Evolutionary conservation across 345 rosid species (phyloP).

Genomic region (Barbarea vulgaris): DNA sequence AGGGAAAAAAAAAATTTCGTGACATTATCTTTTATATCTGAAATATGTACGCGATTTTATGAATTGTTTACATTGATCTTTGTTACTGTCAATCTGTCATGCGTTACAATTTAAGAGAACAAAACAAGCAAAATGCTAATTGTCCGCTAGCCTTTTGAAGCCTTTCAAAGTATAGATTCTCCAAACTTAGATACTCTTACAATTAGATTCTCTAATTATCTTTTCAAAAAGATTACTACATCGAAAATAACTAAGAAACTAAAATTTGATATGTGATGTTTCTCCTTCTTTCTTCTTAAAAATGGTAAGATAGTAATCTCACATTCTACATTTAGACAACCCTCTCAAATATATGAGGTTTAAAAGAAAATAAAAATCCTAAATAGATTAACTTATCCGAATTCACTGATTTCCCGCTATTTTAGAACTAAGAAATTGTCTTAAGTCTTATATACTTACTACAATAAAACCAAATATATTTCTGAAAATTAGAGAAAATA

Average conservation of each 20-base stretch:
- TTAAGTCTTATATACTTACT: not conserved
- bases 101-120: not conserved
- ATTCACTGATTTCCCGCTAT: not conserved
- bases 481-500: constrained; percentile 5
- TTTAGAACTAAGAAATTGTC: not conserved
- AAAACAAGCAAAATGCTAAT: not conserved
- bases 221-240: not conserved
- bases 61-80: not conserved
- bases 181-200: not conserved
- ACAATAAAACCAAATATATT: not conserved
- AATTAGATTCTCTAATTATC: not conserved
- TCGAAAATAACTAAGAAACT: not conserved
- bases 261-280: not conserved
- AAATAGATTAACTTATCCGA: constrained; percentile 8
- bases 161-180: not conserved
- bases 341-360: not conserved
- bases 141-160: not conserved
- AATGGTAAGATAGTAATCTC: not conserved
- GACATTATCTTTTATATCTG: not conserved
- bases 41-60: not conserved
- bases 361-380: not conserved
- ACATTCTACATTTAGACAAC: constrained; percentile 2
- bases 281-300: not conserved
- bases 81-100: not conserved
- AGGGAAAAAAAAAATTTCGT: no score